Conservation (phyloP, 208 protist genomes). For the Acanthamoeba royreba region DNA sequence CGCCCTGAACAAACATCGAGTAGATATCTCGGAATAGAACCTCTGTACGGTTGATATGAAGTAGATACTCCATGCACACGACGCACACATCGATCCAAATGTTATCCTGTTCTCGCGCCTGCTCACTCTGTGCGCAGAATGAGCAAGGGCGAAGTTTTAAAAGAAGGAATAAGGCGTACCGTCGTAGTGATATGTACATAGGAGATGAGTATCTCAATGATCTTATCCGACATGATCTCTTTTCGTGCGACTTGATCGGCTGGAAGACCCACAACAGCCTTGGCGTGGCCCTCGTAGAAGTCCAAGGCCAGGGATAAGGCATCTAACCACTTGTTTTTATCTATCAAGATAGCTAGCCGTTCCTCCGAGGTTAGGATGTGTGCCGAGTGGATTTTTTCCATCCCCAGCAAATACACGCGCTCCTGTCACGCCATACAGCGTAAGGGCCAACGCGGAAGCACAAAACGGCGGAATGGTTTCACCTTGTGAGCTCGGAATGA, state of each 20-base stretch:
- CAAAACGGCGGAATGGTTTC: background rate
- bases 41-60: conserved; percentile 55
- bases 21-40: conserved; percentile 67
- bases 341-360: conserved; percentile 22
- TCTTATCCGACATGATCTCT: conserved; percentile 52
- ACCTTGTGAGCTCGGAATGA: conserved; percentile 22
- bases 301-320: conserved; percentile 57
- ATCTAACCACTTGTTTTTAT: conserved; percentile 56
- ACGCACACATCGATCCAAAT: background rate
- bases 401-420: conserved; percentile 25
- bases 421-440: background rate
- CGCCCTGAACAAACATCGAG: conserved; percentile 50
- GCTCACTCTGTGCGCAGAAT: conserved; percentile 16
- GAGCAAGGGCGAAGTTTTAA: background rate
- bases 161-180: background rate
- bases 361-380: conserved; percentile 60
- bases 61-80: conserved; percentile 60
- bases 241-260: background rate
- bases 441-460: background rate
- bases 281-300: conserved; percentile 58
- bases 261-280: conserved; percentile 53
- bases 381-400: conserved; percentile 52
- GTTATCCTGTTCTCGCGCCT: background rate
- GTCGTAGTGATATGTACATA: conserved; percentile 35
- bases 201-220: conserved; percentile 55